Base-by-base conservation (phyloP, 164 flowering plant genomes). In the Aristolochia fimbriata region DNA sequence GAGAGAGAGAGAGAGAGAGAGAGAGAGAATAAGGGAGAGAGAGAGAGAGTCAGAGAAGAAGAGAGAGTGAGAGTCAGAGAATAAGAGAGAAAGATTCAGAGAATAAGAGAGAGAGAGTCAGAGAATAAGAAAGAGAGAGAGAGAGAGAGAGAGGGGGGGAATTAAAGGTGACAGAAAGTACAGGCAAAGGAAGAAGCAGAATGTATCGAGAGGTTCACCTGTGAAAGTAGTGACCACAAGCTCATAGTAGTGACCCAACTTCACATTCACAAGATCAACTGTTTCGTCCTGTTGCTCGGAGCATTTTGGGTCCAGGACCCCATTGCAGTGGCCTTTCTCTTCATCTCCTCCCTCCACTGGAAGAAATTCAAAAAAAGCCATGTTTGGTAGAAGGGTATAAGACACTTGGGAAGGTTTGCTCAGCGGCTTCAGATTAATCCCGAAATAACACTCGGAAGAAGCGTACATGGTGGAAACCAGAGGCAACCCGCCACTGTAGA, bases 301-400 rank as follows among this genome's bases (percentile, higher is more conserved):
- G 48, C 23, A 15, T 0, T 17, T 50, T 33, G 64, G 53, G 15
- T 61, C 74, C 16, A 25, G 50, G 21, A 22, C 25, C 12, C 75
- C 78, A 60, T 68, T 71, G 63, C 73, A 68, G 12, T 37, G 57
- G 17, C 14, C 49, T 23, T 33, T 47, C 23, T 53, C 19, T 52
- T 60, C 79, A 27, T 69, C 62, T 21, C 59, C 68, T 37, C 65
- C 64, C 22, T 76, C 56, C 41, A 81, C 77, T 0, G 87, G 85
- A 57, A 83, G 64, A 74, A 85, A 85, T 67, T 85, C 88, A 37
- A 81, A 83, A 62, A 78, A 85, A 57, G 86, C 86, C 91, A 85
- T 83, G 72, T 77, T 80, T 8, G 91, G 88, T 21, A 85, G 73
- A 45, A 85, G 75, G 6, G 88, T 83, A 65, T 85, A 85, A 19